Evolutionary conservation across 495 filamentous ascomycete species (phyloP).

Genomic region (Penicillium fimorum): DNA sequence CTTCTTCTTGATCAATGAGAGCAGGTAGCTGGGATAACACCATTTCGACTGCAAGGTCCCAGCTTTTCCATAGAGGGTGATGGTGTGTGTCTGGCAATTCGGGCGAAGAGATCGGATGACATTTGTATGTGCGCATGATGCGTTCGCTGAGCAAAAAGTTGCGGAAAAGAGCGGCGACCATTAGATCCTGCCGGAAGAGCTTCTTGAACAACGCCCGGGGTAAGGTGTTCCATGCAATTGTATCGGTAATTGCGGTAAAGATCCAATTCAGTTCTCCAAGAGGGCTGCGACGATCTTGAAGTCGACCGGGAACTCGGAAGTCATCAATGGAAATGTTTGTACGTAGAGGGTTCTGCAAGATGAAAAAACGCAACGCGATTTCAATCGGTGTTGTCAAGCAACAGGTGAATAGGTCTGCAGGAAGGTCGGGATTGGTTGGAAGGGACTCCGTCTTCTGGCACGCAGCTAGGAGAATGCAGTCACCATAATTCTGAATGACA

Average conservation of each 20-base stretch:
- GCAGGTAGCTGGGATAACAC: constrained; percentile 85
- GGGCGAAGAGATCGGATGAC: constrained; percentile 86
- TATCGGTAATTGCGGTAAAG: constrained; percentile 97
- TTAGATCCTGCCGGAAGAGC: constrained; percentile 95
- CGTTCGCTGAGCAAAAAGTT: constrained; percentile 94
- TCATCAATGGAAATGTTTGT: constrained; percentile 72
- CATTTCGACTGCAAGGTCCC: constrained; percentile 96
- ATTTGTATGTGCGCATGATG: constrained; percentile 93
- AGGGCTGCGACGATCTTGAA: constrained; percentile 92
- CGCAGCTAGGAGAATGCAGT: constrained; percentile 90
- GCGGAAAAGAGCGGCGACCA: constrained; percentile 95
- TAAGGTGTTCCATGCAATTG: constrained; percentile 95
- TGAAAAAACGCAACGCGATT: constrained; percentile 92
- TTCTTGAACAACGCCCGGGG: constrained; percentile 90
- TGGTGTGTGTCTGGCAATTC: constrained; percentile 87
- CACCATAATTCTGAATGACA: constrained; percentile 63
- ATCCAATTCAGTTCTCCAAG: constrained; percentile 99
- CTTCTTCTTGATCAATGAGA: constrained; percentile 73
- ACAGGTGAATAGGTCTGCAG: constrained; percentile 93
- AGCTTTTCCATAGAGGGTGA: constrained; percentile 94
- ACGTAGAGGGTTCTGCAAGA: constrained; percentile 85
- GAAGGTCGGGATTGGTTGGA: constrained; percentile 93
- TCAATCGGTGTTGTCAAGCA: constrained; percentile 96
- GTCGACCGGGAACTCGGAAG: constrained; percentile 72
- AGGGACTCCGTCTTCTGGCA: constrained; percentile 87